These are phyloP conservation scores for Penicillium herquei DNA, from an alignment of 495 filamentous ascomycete genomes.

Conservation along the genomic window DNA sequence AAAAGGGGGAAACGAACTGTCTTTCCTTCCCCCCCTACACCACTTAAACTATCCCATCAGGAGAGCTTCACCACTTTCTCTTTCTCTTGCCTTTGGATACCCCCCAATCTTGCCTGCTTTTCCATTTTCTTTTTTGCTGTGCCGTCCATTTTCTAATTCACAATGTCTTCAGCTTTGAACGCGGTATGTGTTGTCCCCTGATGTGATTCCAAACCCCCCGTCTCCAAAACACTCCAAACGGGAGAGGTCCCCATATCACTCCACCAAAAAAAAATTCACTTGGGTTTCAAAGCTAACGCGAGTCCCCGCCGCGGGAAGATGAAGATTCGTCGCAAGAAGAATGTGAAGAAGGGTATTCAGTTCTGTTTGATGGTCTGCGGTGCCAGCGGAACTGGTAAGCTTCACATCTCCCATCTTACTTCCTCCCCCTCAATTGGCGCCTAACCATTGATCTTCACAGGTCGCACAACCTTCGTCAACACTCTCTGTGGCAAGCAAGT, in stretches of 20 bases:
- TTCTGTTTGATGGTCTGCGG: conserved; percentile 99
- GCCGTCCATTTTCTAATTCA: conserved; percentile 29
- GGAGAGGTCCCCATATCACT: conserved; percentile 33
- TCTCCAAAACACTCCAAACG: conserved; percentile 28
- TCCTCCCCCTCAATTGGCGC: conserved; percentile 24
- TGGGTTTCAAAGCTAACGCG: conserved; percentile 20
- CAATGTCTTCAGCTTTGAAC: conserved; percentile 62
- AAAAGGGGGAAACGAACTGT: conserved; percentile 33
- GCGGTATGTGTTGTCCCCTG: conserved; percentile 54
- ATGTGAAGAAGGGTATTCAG: conserved; percentile 99
- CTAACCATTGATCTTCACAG: conserved; percentile 46
- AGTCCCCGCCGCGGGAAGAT: conserved; percentile 52
- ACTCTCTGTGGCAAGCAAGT: conserved; percentile 96
- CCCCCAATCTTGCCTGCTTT: conserved; percentile 11
- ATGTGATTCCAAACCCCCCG: conserved; percentile 29
- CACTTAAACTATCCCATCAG: conserved; percentile 20
- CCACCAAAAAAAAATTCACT: conserved; percentile 15
- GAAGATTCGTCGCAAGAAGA: conserved; percentile 99
- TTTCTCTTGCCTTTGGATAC: conserved; percentile 16
- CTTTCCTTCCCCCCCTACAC: conserved; percentile 21
- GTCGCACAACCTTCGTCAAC: conserved; percentile 98
- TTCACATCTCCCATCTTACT: conserved; percentile 3
- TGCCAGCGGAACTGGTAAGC: conserved; percentile 93
- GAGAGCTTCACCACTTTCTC: conserved; percentile 19
- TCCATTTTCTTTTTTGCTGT: conserved; percentile 16